These are phyloP conservation scores for Dissoconium aciculare DNA, from an alignment of 2,329 filamentous ascomycete genomes.

Conservation along the genomic window DNA sequence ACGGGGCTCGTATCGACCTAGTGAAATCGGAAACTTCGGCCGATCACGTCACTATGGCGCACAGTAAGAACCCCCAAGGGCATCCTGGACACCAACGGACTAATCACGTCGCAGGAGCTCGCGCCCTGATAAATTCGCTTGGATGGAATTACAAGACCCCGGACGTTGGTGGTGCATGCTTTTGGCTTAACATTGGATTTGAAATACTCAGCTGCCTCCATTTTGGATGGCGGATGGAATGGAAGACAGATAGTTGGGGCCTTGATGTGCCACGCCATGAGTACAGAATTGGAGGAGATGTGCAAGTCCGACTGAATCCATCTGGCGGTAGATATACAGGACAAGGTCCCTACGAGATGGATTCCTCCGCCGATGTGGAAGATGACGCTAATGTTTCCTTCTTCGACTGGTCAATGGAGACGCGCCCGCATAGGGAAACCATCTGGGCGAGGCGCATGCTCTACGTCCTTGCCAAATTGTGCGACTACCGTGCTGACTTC, in stretches of 20 bases:
- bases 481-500: constrained; percentile 64
- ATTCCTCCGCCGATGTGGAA: too few species aligned
- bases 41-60: too few species aligned
- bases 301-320: too few species aligned
- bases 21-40: too few species aligned
- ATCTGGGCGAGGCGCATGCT: constrained; percentile 79
- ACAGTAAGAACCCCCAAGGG: too few species aligned
- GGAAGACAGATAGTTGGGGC: constrained; percentile 84
- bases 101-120: constrained; percentile 75
- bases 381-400: too few species aligned
- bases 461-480: constrained; percentile 74
- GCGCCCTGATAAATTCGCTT: constrained; percentile 77
- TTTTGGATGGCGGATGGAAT: constrained; percentile 73
- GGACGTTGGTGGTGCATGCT: constrained; percentile 74
- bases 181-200: constrained; percentile 86
- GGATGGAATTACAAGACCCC: constrained; percentile 68
- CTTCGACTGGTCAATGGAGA: constrained; percentile 48
- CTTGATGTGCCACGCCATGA: too few species aligned
- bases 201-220: constrained; percentile 79
- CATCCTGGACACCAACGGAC: constrained; percentile 70
- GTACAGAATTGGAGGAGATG: too few species aligned
- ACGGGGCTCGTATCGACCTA: too few species aligned
- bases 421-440: constrained; percentile 54
- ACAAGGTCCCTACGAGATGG: too few species aligned
- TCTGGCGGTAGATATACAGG: too few species aligned